These are phyloP conservation scores for Aspergillus leporis DNA, from an alignment of 495 filamentous ascomycete species.

Conservation along the genomic window DNA sequence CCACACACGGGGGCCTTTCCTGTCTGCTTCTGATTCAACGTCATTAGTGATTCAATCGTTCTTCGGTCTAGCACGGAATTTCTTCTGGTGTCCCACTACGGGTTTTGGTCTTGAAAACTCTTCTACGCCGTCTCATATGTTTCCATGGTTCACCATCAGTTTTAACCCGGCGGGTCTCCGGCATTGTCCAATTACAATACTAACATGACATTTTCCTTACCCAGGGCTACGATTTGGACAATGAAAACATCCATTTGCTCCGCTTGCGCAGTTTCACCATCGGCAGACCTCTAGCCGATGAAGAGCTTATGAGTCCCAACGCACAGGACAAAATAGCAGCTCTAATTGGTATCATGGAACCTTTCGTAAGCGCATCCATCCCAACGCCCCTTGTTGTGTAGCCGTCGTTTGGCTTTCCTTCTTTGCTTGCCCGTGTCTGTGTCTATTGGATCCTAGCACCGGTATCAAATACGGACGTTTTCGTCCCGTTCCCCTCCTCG, in stretches of 20 bases:
- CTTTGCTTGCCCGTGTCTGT: conserved; percentile 30
- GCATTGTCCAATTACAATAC: conserved; percentile 23
- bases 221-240: conserved; percentile 71
- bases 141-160: conserved; percentile 45
- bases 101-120: conserved; percentile 24
- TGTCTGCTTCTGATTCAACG: neutral
- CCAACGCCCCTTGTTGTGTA: conserved; percentile 23
- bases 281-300: conserved; percentile 61
- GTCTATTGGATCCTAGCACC: conserved; percentile 31
- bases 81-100: conserved; percentile 23
- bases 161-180: conserved; percentile 16
- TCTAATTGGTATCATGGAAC: conserved; percentile 59
- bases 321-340: conserved; percentile 55
- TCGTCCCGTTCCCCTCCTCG: conserved; percentile 18
- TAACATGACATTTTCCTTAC: conserved; percentile 18
- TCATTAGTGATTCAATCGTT: conserved; percentile 8
- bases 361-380: conserved; percentile 56
- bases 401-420: conserved; percentile 22
- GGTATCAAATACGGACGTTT: conserved; percentile 22
- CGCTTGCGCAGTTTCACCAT: conserved; percentile 77
- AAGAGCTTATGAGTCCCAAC: conserved; percentile 48
- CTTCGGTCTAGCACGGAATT: conserved; percentile 22
- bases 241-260: conserved; percentile 73
- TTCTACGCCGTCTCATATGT: conserved; percentile 39
- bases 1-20: neutral